A percentile compares a stretch with the other conserved stretches of the same genome.
phyloP scores from a whole-genome alignment of 352 stramenopile species.

The Phytophthora podocarpi region DNA sequence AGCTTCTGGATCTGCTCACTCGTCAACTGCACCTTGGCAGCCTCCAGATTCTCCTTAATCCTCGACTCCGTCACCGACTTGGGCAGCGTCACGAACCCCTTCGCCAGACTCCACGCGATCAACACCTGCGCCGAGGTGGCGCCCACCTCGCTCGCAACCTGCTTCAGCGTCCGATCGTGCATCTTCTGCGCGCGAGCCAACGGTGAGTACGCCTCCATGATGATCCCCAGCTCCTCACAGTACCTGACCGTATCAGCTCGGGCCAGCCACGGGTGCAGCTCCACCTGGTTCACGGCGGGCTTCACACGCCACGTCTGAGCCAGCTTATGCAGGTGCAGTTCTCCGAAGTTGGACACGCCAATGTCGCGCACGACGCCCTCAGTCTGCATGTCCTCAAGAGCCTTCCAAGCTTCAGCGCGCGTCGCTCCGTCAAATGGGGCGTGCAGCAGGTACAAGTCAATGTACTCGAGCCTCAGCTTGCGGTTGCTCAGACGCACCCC shows the following conservation, averaged over 20 bases:
- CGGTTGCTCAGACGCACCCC: conserved; percentile 53
- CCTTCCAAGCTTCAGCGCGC: conserved; percentile 58
- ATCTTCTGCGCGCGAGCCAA: conserved; percentile 53
- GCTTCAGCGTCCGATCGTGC: conserved; percentile 35
- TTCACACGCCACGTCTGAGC: conserved; percentile 58
- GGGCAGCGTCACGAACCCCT: conserved; percentile 65
- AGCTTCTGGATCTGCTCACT: conserved; percentile 47
- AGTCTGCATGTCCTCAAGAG: conserved; percentile 54
- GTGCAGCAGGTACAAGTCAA: conserved; percentile 84
- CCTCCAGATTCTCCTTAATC: conserved; percentile 64
- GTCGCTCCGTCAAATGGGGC: conserved; percentile 56
- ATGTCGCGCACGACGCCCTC: conserved; percentile 79
- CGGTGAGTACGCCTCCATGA: conserved; percentile 63
- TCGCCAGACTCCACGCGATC: conserved; percentile 54
- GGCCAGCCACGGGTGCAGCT: conserved; percentile 76
- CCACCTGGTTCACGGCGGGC: conserved; percentile 82
- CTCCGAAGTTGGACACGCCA: conserved; percentile 91
- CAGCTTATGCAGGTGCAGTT: conserved; percentile 67
- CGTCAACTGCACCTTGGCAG: conserved; percentile 39
- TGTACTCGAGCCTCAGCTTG: conserved; percentile 73
- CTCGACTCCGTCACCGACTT: conserved; percentile 66
- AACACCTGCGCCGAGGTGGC: conserved; percentile 57
- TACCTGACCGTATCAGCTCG: conserved; percentile 66
- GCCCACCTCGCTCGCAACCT: conserved; percentile 45
- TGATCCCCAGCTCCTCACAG: conserved; percentile 53